Evolutionary conservation across 192 early-diverging fungal genomes (phyloP).

Genomic region (Gaertneriomyces semiglobifer): DNA sequence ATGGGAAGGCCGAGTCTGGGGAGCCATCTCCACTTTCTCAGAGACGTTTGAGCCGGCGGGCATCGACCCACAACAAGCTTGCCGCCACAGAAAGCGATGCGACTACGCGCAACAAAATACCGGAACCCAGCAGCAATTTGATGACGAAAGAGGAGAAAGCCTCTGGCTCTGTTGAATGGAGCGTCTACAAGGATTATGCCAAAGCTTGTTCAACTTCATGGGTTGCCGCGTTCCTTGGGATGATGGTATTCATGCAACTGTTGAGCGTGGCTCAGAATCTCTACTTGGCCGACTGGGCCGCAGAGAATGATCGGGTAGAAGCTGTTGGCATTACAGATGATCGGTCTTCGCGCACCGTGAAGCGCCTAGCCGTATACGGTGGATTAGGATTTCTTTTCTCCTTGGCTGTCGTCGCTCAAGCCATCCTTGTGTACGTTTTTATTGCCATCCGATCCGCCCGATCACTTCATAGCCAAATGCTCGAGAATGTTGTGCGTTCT

Average conservation of each 20-base stretch:
- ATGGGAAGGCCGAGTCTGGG: background rate
- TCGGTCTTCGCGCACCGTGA: constrained; percentile 25
- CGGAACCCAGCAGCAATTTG: constrained; percentile 30
- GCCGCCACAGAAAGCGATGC: background rate
- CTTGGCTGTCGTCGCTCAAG: constrained; percentile 62
- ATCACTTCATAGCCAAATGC: constrained; percentile 70
- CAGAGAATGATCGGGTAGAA: constrained; percentile 39
- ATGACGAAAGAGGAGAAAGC: constrained; percentile 79
- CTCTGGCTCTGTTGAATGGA: constrained; percentile 74
- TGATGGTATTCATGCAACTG: constrained; percentile 45
- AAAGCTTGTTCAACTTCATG: constrained; percentile 65
- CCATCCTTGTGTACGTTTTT: constrained; percentile 70
- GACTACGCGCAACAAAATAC: constrained; percentile 5
- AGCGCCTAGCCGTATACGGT: constrained; percentile 78
- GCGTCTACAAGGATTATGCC: constrained; percentile 79
- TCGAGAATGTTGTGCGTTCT: constrained; percentile 65
- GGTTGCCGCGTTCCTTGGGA: constrained; percentile 56
- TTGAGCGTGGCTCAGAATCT: constrained; percentile 47
- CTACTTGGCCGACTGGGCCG: constrained; percentile 51
- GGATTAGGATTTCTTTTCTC: constrained; percentile 68
- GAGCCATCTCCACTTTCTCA: background rate
- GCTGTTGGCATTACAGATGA: background rate
- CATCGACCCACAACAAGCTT: background rate
- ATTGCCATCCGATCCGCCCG: constrained; percentile 78
- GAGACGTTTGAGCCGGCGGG: constrained; percentile 12